Base-by-base conservation (phyloP, 306 rosid species). In the Trichosanthes cucumerina region DNA sequence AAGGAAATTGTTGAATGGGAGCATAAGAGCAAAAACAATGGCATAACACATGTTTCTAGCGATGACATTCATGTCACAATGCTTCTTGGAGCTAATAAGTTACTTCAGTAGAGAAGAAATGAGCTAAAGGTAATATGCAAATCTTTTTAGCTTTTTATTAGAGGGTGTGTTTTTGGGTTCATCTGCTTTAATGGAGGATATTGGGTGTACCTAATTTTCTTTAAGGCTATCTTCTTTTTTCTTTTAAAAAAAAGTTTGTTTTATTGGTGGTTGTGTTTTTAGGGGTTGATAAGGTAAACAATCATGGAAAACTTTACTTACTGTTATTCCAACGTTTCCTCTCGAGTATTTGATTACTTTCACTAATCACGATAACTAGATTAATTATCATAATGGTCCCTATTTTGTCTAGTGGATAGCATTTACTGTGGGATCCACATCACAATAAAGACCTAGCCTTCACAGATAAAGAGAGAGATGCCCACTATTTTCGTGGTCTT, bases 391-490 rank as follows among this genome's bases (percentile, higher is more conserved):
- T 9, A 31, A 52, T 21, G 7, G 1, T 76, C 19, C 2, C 28
- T 34, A 14, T 52, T 33, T 26, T 75, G 13, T 75, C 43, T 2
- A 95, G 98, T 83, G 98, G 98, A 4, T 92, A 85, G 79, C 71
- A 90, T 59, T 86, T 95, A 85, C 82, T 95, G 88, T 85, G 98
- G 64, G 96, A 92, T 82, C 98, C 98, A 23, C 95, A 87, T 64
- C 91, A 85, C 82, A 95, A 95, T 85, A 95, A 95, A 82, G 98
- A 97, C 69, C 86, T 95, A 70, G 97, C 97, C 77, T 95, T 95
- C 86, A 88, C 87, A 23, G 95, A 89, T 39, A 82, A 80, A 85
- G 98, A 95, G 90, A 89, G 98, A 80, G 98, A 92, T 44, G 92
- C 97, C 10, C 98, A 95, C 75, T 92, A 86, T 85, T 85, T 95